These are phyloP conservation scores for Camellia sinensis DNA, from an alignment of 148 eudicot genomes.

Conservation along the genomic window DNA sequence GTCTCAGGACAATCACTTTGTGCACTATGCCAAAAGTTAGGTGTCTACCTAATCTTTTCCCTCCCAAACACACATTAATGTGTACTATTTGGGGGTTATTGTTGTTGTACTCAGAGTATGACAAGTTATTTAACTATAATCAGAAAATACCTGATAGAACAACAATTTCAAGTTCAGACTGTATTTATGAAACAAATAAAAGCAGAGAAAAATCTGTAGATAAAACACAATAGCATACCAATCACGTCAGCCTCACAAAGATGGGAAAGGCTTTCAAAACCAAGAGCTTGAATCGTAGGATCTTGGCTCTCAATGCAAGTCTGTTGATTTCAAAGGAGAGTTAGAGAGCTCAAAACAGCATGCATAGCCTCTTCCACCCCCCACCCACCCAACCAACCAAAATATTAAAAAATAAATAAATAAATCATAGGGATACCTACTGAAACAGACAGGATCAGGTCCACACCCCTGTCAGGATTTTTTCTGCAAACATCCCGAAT, in stretches of 20 bases:
- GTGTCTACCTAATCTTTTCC: too few relatives aligned
- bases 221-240: slow-evolving; percentile 42
- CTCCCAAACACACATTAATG: too few relatives aligned
- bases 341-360: slow-evolving; percentile 18
- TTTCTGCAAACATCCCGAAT: slow-evolving; percentile 75
- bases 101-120: neutral
- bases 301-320: slow-evolving; percentile 78
- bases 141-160: neutral
- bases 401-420: neutral
- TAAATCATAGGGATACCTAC: slow-evolving; percentile 43
- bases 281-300: slow-evolving; percentile 66
- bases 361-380: slow-evolving; percentile 1
- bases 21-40: too few relatives aligned
- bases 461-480: slow-evolving; percentile 95
- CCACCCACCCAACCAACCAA: neutral
- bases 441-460: slow-evolving; percentile 83
- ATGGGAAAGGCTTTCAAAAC: slow-evolving; percentile 78
- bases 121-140: neutral
- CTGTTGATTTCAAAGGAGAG: slow-evolving; percentile 39
- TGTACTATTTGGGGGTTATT: too few relatives aligned
- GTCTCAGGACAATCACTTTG: too few relatives aligned
- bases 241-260: slow-evolving; percentile 98
- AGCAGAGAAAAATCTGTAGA: slow-evolving; percentile 8
- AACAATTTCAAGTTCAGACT: slow-evolving; percentile 7
- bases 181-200: slow-evolving; percentile 8